phyloP scores from a whole-genome alignment of 345 rosid species.

The Pugionium cornutum region DNA sequence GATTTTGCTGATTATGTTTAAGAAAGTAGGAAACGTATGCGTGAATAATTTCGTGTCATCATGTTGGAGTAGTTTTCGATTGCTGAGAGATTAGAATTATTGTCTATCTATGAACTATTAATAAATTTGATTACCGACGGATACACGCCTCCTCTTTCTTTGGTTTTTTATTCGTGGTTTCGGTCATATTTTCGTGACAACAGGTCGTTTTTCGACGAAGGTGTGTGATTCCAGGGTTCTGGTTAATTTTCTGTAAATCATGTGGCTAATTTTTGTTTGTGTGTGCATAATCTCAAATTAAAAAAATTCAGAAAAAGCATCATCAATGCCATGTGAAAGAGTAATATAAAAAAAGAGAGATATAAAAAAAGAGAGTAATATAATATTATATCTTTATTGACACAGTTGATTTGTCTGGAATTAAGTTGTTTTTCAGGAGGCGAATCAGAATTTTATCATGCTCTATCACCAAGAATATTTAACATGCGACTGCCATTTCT shows the following conservation, averaged over 20 bases:
- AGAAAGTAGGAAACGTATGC: slow-evolving; percentile 23
- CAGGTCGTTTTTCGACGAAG: slow-evolving; percentile 1
- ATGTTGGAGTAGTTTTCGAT: neutral
- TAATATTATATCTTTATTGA: slow-evolving; percentile 21
- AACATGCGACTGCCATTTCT: neutral
- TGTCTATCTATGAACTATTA: neutral
- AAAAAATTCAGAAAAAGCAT: slow-evolving; percentile 12
- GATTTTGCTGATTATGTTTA: slow-evolving; percentile 1
- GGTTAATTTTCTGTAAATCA: slow-evolving; percentile 14
- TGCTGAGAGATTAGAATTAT: neutral
- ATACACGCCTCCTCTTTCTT: neutral
- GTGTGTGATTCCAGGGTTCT: slow-evolving; percentile 25
- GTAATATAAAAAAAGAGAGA: neutral
- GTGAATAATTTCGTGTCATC: slow-evolving; percentile 21
- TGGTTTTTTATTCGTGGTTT: no score
- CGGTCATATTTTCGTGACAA: neutral
- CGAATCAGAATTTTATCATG: slow-evolving; percentile 20
- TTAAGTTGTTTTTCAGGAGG: slow-evolving; percentile 21
- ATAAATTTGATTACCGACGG: neutral
- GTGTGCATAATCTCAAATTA: neutral
- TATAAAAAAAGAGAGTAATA: neutral
- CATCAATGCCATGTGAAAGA: slow-evolving; percentile 35
- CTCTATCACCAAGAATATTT: neutral
- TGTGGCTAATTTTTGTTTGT: slow-evolving; percentile 24
- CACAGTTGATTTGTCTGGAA: slow-evolving; percentile 30